Evolutionary conservation across 2,329 filamentous ascomycete genomes (phyloP), one percentile per base, ranked within the genome.

Genomic region (Trichoderma gracile): DNA sequence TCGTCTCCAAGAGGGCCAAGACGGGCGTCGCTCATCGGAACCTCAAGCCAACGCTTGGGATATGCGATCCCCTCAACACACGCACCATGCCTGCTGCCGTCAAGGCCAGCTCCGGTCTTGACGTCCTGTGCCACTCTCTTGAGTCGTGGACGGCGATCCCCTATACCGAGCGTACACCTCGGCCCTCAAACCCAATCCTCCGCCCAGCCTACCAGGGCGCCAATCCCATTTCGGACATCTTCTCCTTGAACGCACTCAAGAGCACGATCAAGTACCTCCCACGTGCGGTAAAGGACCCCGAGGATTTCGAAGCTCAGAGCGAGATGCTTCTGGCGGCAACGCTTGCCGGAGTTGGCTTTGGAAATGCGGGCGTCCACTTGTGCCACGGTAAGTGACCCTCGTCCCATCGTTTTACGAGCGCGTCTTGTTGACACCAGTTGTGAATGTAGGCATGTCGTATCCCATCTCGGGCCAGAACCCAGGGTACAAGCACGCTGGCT

Each of bases 61-160:
- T 99, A 72, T 89, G 86, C 68, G 86, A 89, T 72, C 86, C 94
- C 0, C 80, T 98, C 68, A 99, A 99, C 80, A 99, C 95, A 2
- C 86, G 89, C 63, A 97, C 94, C 47, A 98, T 99, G 95, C 95
- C 95, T 0, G 86, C 92, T 1, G 92, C 94, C 43, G 95, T 99
- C 23, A 93, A 96, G 78, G 92, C 95, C 3, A 88, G 89, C 25
- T 96, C 93, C 0, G 96, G 95, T 1, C 84, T 99, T 1, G 95
- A 99, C 73, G 95, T 99, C 3, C 84, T 99, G 43, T 99, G 94
- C 77, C 96, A 99, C 79, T 89, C 90, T 14, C 87, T 99, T 45
- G 96, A 99, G 77, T 96, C 91, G 5, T 99, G 94, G 92, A 99
- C 95, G 0, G 95, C 95, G 2, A 98, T 99, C 68, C 96, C 96